Conservation (phyloP, 352 stramenopile genomes). For the Pythium pectinolyticum region DNA sequence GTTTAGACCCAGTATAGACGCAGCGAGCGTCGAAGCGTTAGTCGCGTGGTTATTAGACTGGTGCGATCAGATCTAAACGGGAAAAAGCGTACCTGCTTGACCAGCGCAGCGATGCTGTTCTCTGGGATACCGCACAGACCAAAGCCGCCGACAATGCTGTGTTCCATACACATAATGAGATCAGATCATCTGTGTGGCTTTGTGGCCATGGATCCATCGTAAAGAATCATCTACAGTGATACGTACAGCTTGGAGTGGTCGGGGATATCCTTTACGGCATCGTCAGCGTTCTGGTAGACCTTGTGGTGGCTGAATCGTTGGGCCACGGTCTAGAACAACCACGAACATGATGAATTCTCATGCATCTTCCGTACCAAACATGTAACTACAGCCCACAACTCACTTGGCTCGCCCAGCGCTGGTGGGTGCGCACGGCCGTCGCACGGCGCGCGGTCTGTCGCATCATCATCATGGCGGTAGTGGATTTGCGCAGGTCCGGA, state of each 20-base stretch:
- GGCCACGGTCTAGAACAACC: conserved; percentile 11
- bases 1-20: not conserved
- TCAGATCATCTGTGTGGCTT: conserved; percentile 5
- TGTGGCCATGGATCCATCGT: not conserved
- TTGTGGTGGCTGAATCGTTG: conserved; percentile 47
- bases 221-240: too few species aligned
- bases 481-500: not conserved
- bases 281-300: conserved; percentile 61
- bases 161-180: conserved; percentile 7
- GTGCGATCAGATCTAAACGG: not conserved
- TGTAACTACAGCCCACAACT: not conserved
- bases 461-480: conserved; percentile 12
- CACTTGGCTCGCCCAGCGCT: conserved; percentile 26
- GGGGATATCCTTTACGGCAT: conserved; percentile 77
- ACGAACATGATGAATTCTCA: not conserved
- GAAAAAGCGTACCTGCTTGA: conserved; percentile 50
- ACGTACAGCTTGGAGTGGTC: conserved; percentile 69
- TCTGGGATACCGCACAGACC: conserved; percentile 92
- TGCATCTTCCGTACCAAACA: not conserved
- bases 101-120: conserved; percentile 86
- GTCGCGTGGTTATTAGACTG: not conserved
- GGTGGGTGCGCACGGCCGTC: conserved; percentile 12
- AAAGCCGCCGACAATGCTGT: conserved; percentile 87
- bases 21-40: too few species aligned
- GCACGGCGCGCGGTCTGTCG: conserved; percentile 20